Conservation (phyloP, 2,329 filamentous ascomycete genomes). For the Trichoderma pleuroti region DNA sequence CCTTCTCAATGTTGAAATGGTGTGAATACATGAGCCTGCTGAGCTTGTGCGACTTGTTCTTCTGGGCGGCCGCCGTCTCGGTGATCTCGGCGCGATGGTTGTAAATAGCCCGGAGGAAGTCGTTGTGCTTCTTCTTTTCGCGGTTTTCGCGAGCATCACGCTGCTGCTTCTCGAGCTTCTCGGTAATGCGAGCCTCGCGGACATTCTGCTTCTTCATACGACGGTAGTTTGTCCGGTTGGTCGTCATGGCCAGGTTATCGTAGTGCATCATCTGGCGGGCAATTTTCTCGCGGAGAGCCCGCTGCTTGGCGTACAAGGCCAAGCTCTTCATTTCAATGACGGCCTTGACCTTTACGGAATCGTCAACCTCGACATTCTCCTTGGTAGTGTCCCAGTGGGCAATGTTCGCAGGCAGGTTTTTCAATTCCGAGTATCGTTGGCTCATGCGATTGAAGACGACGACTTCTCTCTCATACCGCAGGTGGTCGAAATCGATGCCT, state of each 20-base stretch:
- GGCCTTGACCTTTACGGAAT: constrained; percentile 80
- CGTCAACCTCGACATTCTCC: constrained; percentile 65
- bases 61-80: constrained; percentile 63
- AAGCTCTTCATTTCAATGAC: constrained; percentile 95
- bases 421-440: constrained; percentile 78
- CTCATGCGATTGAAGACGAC: constrained; percentile 88
- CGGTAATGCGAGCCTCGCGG: constrained; percentile 91
- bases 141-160: constrained; percentile 92
- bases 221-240: constrained; percentile 85
- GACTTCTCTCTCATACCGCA: constrained; percentile 82
- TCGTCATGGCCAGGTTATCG: constrained; percentile 95
- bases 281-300: constrained; percentile 78
- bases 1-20: constrained; percentile 96
- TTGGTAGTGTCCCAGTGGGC: constrained; percentile 81
- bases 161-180: constrained; percentile 99
- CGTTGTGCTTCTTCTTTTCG: constrained; percentile 95
- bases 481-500: constrained; percentile 80
- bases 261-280: constrained; percentile 91
- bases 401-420: constrained; percentile 78
- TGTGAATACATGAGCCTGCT: constrained; percentile 84
- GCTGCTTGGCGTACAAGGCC: constrained; percentile 82
- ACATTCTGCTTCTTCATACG: constrained; percentile 97
- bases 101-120: constrained; percentile 84
- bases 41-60: constrained; percentile 76
- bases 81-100: constrained; percentile 77